Evolutionary conservation across 148 eudicot genomes (phyloP), one percentile per base, ranked within the genome.

Genomic region (Vaccinium corymbosum): DNA sequence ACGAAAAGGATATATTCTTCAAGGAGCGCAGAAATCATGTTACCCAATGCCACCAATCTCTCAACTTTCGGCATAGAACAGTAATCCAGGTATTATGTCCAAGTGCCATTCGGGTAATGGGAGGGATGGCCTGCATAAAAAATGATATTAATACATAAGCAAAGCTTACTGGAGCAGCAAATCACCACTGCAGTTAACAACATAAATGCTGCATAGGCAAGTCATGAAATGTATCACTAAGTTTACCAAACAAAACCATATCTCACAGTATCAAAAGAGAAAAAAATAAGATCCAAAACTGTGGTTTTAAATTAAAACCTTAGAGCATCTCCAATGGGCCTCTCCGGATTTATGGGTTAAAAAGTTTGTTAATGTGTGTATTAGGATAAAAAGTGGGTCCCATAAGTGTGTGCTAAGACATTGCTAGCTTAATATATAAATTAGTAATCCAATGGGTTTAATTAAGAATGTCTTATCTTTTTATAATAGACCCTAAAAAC

Each of bases 1-100:
- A 81, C 52, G 80, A 61, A 73, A 85, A 75, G 49, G 81, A 55
- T 73, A 29, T 52, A 42, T 53, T 79, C 42, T 78, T 78, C 81
- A 51, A 82, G 17, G 35, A 61, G 81, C 12, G 2, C 70, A 25
- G 61, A 38, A 56, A 70, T 51, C 50, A 46, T n/a, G 76, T 87
- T 95, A 97, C 99, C 99, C 99, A 97, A 85, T 92, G 93, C 99
- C 99, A 97, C 99, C 99, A 97, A 86, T 97, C 98, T 87, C 96
- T 92, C 92, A 97, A 86, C 84, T 97, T 97, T 91, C 98, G 87
- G 90, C 99, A 97, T 35, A 97, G 86, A 84, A 97, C 96, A 25
- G 98, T 95, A n/a, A 97, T 88, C 99, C 99, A 97, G 51, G 99
- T 97, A 85, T 89, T 91, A 35, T 88, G 97, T 56, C 98, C 97